Evolutionary conservation across 495 filamentous ascomycete species (phyloP).

Genomic region (Podospora conica): DNA sequence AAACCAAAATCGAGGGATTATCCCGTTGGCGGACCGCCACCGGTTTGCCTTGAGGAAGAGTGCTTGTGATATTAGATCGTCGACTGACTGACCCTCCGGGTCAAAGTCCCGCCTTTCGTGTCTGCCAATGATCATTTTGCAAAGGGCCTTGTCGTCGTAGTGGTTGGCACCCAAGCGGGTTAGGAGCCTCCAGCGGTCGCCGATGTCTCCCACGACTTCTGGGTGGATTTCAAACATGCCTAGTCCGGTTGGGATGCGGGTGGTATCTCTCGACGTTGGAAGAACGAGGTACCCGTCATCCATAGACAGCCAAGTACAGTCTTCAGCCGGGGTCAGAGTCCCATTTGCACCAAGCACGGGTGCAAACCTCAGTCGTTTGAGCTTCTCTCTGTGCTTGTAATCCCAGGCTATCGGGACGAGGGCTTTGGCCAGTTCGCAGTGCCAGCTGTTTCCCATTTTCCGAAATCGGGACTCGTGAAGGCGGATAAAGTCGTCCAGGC

Average conservation of each 20-base stretch:
- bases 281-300: background rate
- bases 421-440: background rate
- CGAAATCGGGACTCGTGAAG: background rate
- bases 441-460: background rate
- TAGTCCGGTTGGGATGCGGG: background rate
- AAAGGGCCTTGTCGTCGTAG: background rate
- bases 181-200: background rate
- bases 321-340: background rate
- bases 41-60: background rate
- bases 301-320: background rate
- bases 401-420: background rate
- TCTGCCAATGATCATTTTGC: background rate
- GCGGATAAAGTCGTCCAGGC: background rate
- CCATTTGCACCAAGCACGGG: background rate
- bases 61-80: background rate
- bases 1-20: background rate
- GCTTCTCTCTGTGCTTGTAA: background rate
- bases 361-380: background rate
- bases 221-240: background rate
- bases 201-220: background rate
- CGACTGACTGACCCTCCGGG: background rate
- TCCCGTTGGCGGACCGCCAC: background rate
- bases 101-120: background rate
- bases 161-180: background rate
- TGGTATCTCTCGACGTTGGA: background rate